A percentile compares a stretch with the other conserved stretches of the same genome.
Evolutionary conservation across 108 stramenopile genomes (phyloP).

Genomic region (Nitzschia sp.): DNA sequence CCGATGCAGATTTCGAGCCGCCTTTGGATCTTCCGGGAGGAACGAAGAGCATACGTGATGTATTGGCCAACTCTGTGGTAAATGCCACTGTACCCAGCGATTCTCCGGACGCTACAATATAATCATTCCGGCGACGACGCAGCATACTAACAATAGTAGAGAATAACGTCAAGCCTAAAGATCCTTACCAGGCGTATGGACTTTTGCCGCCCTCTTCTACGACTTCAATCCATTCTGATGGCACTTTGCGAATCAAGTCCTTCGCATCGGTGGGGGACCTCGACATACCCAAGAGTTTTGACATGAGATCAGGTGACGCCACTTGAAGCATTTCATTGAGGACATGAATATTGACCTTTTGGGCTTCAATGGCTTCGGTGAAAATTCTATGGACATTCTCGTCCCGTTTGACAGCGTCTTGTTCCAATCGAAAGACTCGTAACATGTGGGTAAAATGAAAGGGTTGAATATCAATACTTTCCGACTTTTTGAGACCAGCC

Average conservation of each 20-base stretch:
- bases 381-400: not conserved
- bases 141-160: too few species aligned
- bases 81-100: too few species aligned
- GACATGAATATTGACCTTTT: constrained; percentile 33
- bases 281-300: not conserved
- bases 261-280: not conserved
- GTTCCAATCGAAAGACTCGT: constrained; percentile 14
- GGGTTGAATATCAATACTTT: constrained; percentile 3
- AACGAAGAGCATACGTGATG: not conserved
- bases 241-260: not conserved
- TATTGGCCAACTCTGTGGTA: too few species aligned
- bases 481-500: constrained; percentile 26
- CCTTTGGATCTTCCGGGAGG: not conserved
- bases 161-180: too few species aligned
- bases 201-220: not conserved
- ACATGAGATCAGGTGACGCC: not conserved
- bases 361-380: constrained; percentile 5
- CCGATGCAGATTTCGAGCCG: too few species aligned
- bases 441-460: constrained; percentile 37
- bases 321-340: constrained; percentile 29
- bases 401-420: not conserved
- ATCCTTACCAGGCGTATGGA: constrained; percentile 13
- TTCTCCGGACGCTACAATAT: too few species aligned
- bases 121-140: too few species aligned
- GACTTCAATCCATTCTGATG: constrained; percentile 21